Evolutionary conservation across 306 rosid genomes (phyloP), one percentile per base, ranked within the genome.

Genomic region (Sicyos edulis): DNA sequence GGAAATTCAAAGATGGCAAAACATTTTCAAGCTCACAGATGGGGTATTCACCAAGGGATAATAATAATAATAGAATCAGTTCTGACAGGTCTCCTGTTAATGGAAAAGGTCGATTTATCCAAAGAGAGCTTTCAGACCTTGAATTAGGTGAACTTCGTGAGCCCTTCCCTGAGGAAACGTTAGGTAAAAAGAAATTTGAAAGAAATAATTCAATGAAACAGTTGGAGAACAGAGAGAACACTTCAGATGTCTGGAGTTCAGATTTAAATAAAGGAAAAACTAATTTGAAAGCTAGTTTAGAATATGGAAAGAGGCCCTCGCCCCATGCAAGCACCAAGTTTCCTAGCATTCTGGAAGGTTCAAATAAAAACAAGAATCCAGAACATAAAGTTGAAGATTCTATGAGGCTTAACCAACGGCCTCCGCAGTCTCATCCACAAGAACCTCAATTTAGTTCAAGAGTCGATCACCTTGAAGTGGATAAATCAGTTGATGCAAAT

Each of bases 71-170:
- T 68, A 81, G 77, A 78, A 20, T 22, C 60, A 79, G 87, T 79
- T 79, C 61, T 34, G 75, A 80, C 56, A 78, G 76, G 80, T 90
- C 90, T 70, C 96, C 96, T 71, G 76, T 76, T 75, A 85, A 87
- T 82, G 96, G 91, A 67, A 87, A 75, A 76, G 90, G 82, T 76
- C 75, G 83, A 74, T 57, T 74, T 67, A 97, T 93, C 78, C 97
- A 87, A 77, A 81, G 97, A 86, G 97, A 88, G 85, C 76, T 75
- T 81, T 93, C 99, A 72, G 99, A 93, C 76, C 83, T 88, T 85
- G 97, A 93, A 85, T 73, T 93, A 80, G 99, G 99, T 10, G 99
- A 93, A 83, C 87, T 93, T 78, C 99, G 96, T 66, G 97, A 92
- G 78, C 88, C 91, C 47, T 76, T 85, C 69, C 84, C 89, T 1